Evolutionary conservation across 768 basidiomycete species (phyloP), one percentile per base, ranked within the genome.

Genomic region (Gautieria morchelliformis): DNA sequence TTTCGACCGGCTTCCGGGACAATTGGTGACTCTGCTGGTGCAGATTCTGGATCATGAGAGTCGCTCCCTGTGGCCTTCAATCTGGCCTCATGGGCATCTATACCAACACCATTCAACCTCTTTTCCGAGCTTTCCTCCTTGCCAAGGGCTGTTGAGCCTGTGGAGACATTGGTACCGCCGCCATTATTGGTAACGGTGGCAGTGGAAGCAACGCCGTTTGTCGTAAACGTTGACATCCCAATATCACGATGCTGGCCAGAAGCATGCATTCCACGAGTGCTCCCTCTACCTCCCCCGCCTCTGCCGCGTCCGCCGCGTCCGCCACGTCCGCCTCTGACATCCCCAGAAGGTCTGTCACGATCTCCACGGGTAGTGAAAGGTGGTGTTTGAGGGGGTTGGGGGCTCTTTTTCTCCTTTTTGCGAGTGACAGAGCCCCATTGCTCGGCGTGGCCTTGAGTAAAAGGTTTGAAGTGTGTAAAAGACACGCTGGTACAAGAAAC

Each of bases 371-470:
- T 59, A 52, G 79, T 64, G 60, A 74, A 67, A 1, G 79, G 70
- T 24, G 85, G 80, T 70, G 83, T 68, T 45, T 65, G 61, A 41
- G 72, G 52, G 19, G 74, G 51, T 12, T 77, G 63, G 30, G 72
- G 59, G 0, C 61, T 45, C 71, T 89, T 91, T 77, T 91, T 90
- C 70, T 92, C 88, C 75, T 89, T 93, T 80, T 90, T 92, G 70
- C 81, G 85, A 61, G 81, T 82, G 58, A 90, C 89, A 55, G 87
- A 81, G 52, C 80, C 89, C 89, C 89, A 93, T 65, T 85, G 87
- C 68, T 84, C 81, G 48, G 78, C 85, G 62, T 76, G 75, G 65
- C 89, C 89, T 92, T 52, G 51, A 56, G 35, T 58, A 51, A 24
- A 37, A 55, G 44, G 58, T n/a, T n/a, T n/a, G 52, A 58, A 47